Evolutionary conservation across 331 rosid genomes (phyloP).

Genomic region (Prunus yedoensis): DNA sequence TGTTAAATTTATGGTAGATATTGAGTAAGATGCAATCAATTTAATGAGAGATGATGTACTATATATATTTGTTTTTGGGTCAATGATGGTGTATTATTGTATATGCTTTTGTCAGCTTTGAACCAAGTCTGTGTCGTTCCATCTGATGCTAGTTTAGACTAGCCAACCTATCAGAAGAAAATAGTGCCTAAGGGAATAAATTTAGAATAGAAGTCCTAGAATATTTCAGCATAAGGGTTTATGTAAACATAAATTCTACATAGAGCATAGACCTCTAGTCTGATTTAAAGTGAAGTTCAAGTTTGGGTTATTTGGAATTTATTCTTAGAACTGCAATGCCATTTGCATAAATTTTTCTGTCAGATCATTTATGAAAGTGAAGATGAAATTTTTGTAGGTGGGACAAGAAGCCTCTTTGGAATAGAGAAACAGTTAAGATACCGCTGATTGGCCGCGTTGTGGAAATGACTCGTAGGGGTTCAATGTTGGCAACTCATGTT

Average conservation of each 20-base stretch:
- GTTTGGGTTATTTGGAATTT: background rate
- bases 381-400: slow-evolving; percentile 50
- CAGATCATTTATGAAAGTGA: slow-evolving; percentile 7
- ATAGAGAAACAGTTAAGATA: slow-evolving; percentile 57
- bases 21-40: background rate
- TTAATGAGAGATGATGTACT: background rate
- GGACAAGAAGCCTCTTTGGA: slow-evolving; percentile 73
- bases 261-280: background rate
- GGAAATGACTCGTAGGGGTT: slow-evolving; percentile 62
- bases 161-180: background rate
- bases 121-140: background rate
- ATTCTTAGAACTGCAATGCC: background rate
- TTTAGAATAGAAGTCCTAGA: background rate
- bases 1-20: background rate
- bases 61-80: background rate
- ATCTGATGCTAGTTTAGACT: background rate
- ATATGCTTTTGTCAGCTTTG: background rate
- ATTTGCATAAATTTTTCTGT: background rate
- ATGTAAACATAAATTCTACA: no score
- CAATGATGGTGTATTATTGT: no score
- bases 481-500: slow-evolving; percentile 74
- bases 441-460: slow-evolving; percentile 61
- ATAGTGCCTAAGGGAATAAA: background rate
- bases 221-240: background rate
- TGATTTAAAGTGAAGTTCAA: background rate